Evolutionary conservation across 768 basidiomycete genomes (phyloP), one percentile per base, ranked within the genome.

Genomic region (Amanita muscaria): DNA sequence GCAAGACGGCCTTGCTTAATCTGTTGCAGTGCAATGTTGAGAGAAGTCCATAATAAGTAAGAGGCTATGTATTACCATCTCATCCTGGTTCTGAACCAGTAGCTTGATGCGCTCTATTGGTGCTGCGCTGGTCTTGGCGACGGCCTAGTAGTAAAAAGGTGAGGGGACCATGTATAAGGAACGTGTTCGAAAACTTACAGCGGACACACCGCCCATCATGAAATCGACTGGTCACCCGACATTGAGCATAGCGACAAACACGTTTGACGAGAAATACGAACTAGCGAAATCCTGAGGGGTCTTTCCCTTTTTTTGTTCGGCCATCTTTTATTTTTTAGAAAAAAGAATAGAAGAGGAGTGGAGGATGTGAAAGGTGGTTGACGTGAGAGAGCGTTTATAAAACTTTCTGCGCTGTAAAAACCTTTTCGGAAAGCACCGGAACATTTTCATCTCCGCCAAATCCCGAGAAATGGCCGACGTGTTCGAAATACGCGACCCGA

Each of bases 51-150:
- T 22, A 32, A 32, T n/a, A 31, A 42, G 41, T 7, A 21, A 34
- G 18, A 22, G 23, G 29, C n/a, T 19, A 12, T 23, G 16, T 22
- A 21, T n/a, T 23, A 82, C 86, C 96, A 98, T 99, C 76, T 98
- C 96, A 79, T 93, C 94, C 81, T 98, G 94, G 73, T 96, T 97
- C 72, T 97, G 90, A 49, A 94, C 85, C 64, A 94, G 71, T 59
- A 98, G 83, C 77, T 99, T 99, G 71, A 99, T 94, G 63, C 96
- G 92, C 80, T 98, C 96, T 60, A 99, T 99, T 69, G 96, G 96
- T 53, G 96, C 96, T 57, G 96, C 96, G 54, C 87, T 88, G 54
- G 96, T 98, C 80, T 99, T 99, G 45, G 96, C 87, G 66, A 98
- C 89, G 56, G 96, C 96, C 89, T 92, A 50, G 21, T 64, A 27